Evolutionary conservation across 371 early-diverging fungal genomes (phyloP).

Genomic region (Circinella minor): DNA sequence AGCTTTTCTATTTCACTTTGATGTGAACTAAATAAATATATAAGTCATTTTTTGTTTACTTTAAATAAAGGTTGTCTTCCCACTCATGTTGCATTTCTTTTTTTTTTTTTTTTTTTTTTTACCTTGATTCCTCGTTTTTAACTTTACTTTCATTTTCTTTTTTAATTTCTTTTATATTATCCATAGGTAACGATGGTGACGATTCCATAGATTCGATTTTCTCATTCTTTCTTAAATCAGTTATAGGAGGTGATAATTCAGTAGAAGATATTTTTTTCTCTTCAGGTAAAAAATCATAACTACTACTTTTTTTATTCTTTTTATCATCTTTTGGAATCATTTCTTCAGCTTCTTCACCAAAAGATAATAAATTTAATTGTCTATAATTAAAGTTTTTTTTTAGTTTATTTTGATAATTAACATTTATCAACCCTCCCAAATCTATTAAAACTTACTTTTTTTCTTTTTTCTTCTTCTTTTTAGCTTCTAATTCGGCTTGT

Average conservation of each 20-base stretch:
- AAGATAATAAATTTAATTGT: slow-evolving; percentile 83
- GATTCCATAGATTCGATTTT: neutral
- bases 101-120: neutral
- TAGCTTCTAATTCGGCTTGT: slow-evolving; percentile 32
- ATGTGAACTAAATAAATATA: neutral
- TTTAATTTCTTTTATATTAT: slow-evolving; percentile 15
- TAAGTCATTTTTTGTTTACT: too few species aligned
- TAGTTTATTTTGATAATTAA: too few species aligned
- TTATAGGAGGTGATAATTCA: slow-evolving; percentile 7
- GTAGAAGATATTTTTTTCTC: slow-evolving; percentile 1
- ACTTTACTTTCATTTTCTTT: neutral
- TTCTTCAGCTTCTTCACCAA: slow-evolving; percentile 83
- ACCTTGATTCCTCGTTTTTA: too few species aligned
- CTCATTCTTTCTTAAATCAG: slow-evolving; percentile 6
- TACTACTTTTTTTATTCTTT: slow-evolving; percentile 65
- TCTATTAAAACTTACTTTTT: slow-evolving; percentile 56
- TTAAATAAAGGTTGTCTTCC: neutral
- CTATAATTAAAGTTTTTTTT: slow-evolving; percentile 42
- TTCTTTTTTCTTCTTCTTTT: slow-evolving; percentile 57
- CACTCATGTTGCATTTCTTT: neutral
- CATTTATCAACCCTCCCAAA: neutral
- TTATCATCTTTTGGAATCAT: slow-evolving; percentile 41
- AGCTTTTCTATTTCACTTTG: slow-evolving; percentile 49
- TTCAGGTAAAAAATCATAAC: slow-evolving; percentile 63
- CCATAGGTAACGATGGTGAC: neutral